These are phyloP conservation scores for Leccinum angustisporum DNA, from an alignment of 1,284 basidiomycete species.

Conservation along the genomic window DNA sequence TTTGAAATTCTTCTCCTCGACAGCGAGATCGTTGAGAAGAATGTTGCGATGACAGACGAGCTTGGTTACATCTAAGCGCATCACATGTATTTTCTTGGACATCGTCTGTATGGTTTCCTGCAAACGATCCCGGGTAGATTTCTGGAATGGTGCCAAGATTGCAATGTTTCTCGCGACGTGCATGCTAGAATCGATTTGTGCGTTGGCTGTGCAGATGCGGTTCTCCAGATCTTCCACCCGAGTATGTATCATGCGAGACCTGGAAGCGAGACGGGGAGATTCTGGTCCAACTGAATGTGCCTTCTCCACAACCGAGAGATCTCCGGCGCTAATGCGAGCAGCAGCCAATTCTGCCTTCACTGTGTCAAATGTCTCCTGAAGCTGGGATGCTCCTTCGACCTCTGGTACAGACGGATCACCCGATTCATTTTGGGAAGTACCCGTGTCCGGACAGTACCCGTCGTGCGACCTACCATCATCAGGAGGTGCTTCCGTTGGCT, in stretches of 20 bases:
- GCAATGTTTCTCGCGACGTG: slow-evolving; percentile 81
- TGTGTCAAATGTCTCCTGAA: slow-evolving; percentile 81
- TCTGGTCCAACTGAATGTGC: slow-evolving; percentile 6
- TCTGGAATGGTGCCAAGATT: slow-evolving; percentile 84
- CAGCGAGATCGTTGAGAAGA: slow-evolving; percentile 69
- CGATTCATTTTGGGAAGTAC: slow-evolving; percentile 36
- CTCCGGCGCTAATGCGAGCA: slow-evolving; percentile 32
- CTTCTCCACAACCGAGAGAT: slow-evolving; percentile 12
- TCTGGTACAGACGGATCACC: slow-evolving; percentile 49
- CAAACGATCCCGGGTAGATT: slow-evolving; percentile 77
- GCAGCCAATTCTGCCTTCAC: slow-evolving; percentile 82
- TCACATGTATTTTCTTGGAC: slow-evolving; percentile 63
- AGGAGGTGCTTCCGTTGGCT: slow-evolving; percentile 7
- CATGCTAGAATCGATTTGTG: slow-evolving; percentile 69
- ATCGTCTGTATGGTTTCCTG: slow-evolving; percentile 61
- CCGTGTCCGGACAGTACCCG: slow-evolving; percentile 30
- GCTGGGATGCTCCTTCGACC: slow-evolving; percentile 56
- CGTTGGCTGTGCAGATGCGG: slow-evolving; percentile 55
- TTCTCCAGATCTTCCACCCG: slow-evolving; percentile 67
- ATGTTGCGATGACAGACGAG: slow-evolving; percentile 75
- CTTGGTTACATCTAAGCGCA: slow-evolving; percentile 75
- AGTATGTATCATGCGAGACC: slow-evolving; percentile 57
- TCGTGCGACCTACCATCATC: slow-evolving; percentile 18
- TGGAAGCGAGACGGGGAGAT: slow-evolving; percentile 25
- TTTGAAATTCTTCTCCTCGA: slow-evolving; percentile 70